Evolutionary conservation across 2,329 filamentous ascomycete genomes (phyloP), one percentile per base, ranked within the genome.

Genomic region (Fusarium sp.): DNA sequence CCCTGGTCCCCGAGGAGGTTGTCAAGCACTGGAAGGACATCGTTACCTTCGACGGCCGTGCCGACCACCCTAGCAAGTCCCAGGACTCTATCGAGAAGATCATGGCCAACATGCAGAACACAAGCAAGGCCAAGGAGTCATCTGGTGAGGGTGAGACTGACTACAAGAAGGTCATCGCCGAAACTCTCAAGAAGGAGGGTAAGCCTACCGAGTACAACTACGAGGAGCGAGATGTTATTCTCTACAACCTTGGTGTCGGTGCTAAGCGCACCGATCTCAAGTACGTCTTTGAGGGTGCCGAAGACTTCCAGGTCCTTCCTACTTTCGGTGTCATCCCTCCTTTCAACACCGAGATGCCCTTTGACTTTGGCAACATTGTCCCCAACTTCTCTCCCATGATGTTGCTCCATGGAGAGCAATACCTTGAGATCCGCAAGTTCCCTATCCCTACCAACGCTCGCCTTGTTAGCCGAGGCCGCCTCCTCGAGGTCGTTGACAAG

Each of bases 321-420:
- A 97, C 94, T n/a, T 99, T 93, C 77, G 96, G 94, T 79, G 96
- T 98, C 67, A 91, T 99, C 75, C 96, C 96, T n/a, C 92, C 90
- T 75, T 98, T 98, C 84, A 91, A 91, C 82, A 91, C 93, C 65
- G 86, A 92, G 72, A 84, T 90, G 65, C 93, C 95, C 28, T 98
- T 92, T 84, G 89, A 86, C 80, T 87, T 96, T 75, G 88, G 90
- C 77, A 89, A 94, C 60, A 88, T 99, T 66, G 91, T 98, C 28
- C 94, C 94, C 79, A 97, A 98, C 86, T 99, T 98, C 86, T 93
- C 89, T 39, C 95, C 94, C 67, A 98, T 97, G 93, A 98, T 98
- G 94, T 89, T 99, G 52, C 91, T 99, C 25, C 96, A 99, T 84
- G 96, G 96, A 78, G 96, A 99, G 86, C 96, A 99, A 82, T 99